A percentile compares a stretch with the other conserved stretches of the same genome.
Conservation (phyloP, 129 eudicot genomes). For the Daucus carota region DH1_v3.0 NC_030381.2:44616501-44617000, state of each 20-base stretch:
- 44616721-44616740: constrained; percentile 39
- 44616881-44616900: constrained; percentile 43
- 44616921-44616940: constrained; percentile 64
- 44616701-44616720: constrained; percentile 24
- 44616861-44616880: constrained; percentile 46
- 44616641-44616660: constrained; percentile 37
- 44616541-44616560: constrained; percentile 4
- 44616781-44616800: constrained; percentile 63
- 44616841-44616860: constrained; percentile 23
- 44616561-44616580: constrained; percentile 1
- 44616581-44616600: not conserved
- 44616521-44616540: constrained; percentile 2
- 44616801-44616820: constrained; percentile 63
- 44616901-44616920: constrained; percentile 26
- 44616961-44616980: constrained; percentile 61
- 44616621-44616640: constrained; percentile 21
- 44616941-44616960: constrained; percentile 78
- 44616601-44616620: not conserved
- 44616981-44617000: constrained; percentile 30
- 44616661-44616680: constrained; percentile 68
- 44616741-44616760: constrained; percentile 51
- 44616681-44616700: constrained; percentile 64
- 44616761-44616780: constrained; percentile 51
- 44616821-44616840: constrained; percentile 30
- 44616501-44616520: not conserved